phyloP scores from a whole-genome alignment of 1,139 yeast species.

The Entelexis paramagnoliae region DNA sequence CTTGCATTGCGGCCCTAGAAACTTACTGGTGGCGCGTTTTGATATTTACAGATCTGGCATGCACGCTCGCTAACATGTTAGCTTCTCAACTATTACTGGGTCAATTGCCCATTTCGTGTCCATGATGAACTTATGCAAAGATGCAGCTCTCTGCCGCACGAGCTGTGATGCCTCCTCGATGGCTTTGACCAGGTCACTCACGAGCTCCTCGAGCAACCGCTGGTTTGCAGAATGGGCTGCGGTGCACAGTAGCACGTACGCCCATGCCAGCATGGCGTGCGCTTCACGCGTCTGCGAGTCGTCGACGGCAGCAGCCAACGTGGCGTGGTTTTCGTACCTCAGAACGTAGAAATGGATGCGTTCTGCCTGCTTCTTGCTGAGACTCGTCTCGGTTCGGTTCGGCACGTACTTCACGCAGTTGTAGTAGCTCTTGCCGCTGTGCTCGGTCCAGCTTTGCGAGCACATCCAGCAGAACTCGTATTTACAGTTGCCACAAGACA shows the following conservation, averaged over 20 bases:
- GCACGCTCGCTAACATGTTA: neutral
- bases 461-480: constrained; percentile 94
- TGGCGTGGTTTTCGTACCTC: constrained; percentile 41
- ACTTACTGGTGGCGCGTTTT: too few species aligned
- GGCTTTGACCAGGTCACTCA: constrained; percentile 56
- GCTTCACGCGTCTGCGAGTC: constrained; percentile 48
- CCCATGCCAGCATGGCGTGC: constrained; percentile 78
- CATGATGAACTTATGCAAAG: constrained; percentile 12
- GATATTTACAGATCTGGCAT: too few species aligned
- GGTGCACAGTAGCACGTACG: constrained; percentile 73
- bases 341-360: constrained; percentile 16
- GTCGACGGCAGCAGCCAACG: constrained; percentile 27
- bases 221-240: constrained; percentile 41
- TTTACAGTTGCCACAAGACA: constrained; percentile 72
- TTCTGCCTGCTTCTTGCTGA: constrained; percentile 8
- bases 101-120: constrained; percentile 15
- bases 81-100: neutral
- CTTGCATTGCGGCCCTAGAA: too few species aligned
- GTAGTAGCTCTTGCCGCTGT: constrained; percentile 48
- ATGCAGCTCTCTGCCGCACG: constrained; percentile 13
- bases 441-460: constrained; percentile 63
- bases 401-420: constrained; percentile 33
- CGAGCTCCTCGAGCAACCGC: constrained; percentile 59
- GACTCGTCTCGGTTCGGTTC: neutral
- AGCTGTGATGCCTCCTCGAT: constrained; percentile 42